Evolutionary conservation across 495 filamentous ascomycete genomes (phyloP), one percentile per base, ranked within the genome.

Genomic region (Cryomyces minteri): DNA sequence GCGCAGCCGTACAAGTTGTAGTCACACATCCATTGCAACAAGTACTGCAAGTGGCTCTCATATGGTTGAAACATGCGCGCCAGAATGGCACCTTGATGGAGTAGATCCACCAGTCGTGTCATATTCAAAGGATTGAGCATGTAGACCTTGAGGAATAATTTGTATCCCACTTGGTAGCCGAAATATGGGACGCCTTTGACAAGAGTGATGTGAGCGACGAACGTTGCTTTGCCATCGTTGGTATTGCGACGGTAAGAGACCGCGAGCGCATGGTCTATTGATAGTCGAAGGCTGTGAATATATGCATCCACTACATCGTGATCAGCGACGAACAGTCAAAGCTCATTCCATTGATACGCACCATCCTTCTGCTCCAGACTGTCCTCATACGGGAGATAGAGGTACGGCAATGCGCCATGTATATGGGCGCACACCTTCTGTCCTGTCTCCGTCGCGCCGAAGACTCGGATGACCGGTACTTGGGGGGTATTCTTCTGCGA

Each of bases 381-480:
- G 31, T 82, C 83, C 32, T 73, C 68, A 61, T 98, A 96, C 61
- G 90, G 76, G 49, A 98, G 67, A 58, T 84, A 96, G 7, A 98
- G 67, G 58, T 98, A 98, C 4, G 92, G 90, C 55, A 96, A 86
- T 31, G 79, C 88, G 49, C 92, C 90, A 59, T 98, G 90, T 40
- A 98, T 77, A 69, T 98, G 90, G 25, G 85, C 86, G 64, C 90
- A 96, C 11, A 96, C 84, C 51, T 88, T 93, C 60, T 98, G 88
- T 2, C 92, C 92, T 0, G 86, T 84, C 60, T 95, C 92, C 3
- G 90, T 94, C 4, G 86, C 77, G 0, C 90, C 92, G 60, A 95
- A 98, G 14, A 90, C 74, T 50, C 90, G 77, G 42, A 98, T 80
- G 25, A 96, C 77, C 1, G 90, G 92, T 6, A 96, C 76, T 44